phyloP scores from a whole-genome alignment of 768 basidiomycete species.

The Mycena haematopus region DNA sequence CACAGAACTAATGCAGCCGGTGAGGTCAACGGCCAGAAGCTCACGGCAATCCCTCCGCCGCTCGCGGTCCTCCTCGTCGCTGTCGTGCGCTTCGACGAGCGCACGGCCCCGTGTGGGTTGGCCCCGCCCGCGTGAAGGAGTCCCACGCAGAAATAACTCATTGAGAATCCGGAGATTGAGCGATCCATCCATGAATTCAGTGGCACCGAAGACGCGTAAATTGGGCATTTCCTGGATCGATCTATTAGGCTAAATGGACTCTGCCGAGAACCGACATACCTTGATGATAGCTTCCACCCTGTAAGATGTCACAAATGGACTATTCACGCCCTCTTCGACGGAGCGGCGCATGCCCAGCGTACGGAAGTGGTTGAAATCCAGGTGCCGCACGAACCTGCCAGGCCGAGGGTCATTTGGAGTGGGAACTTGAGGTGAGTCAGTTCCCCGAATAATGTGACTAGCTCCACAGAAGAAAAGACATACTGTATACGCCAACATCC shows the following conservation, averaged over 20 bases:
- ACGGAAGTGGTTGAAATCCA: slow-evolving; percentile 97
- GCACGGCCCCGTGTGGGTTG: slow-evolving; percentile 72
- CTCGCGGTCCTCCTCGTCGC: slow-evolving; percentile 80
- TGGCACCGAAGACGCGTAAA: slow-evolving; percentile 87
- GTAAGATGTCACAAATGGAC: slow-evolving; percentile 92
- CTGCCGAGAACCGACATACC: slow-evolving; percentile 48
- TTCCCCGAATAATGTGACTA: slow-evolving; percentile 1
- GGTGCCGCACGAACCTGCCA: slow-evolving; percentile 80
- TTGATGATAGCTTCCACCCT: slow-evolving; percentile 81
- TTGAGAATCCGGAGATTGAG: slow-evolving; percentile 84
- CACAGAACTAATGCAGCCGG: slow-evolving; percentile 91
- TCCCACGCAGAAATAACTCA: slow-evolving; percentile 89
- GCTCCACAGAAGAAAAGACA: slow-evolving; percentile 31
- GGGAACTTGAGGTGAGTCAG: slow-evolving; percentile 56
- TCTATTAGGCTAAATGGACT: slow-evolving; percentile 25
- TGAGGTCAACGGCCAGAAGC: slow-evolving; percentile 89
- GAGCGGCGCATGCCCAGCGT: slow-evolving; percentile 96
- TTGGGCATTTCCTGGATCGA: slow-evolving; percentile 83
- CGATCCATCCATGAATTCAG: slow-evolving; percentile 98
- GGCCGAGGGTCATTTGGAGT: slow-evolving; percentile 73
- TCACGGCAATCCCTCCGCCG: slow-evolving; percentile 76
- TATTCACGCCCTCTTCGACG: slow-evolving; percentile 86
- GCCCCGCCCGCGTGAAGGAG: slow-evolving; percentile 70
- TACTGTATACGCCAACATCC: slow-evolving; percentile 77
- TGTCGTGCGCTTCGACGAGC: slow-evolving; percentile 57